Evolutionary conservation across 1,284 basidiomycete genomes (phyloP).

Genomic region (Salmacisia buchloeana): DNA sequence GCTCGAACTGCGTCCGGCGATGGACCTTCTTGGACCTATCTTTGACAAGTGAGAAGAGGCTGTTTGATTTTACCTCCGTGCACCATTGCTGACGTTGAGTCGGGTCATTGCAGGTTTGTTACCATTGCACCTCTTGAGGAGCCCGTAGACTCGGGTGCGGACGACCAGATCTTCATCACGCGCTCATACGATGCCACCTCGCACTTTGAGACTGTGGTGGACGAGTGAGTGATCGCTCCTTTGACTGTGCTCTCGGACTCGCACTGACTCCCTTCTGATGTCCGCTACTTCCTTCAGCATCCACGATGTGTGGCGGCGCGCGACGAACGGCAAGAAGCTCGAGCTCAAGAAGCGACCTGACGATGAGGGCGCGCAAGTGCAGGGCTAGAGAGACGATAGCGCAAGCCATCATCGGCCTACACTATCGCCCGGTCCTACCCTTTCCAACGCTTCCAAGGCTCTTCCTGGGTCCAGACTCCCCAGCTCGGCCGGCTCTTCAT

Average conservation of each 20-base stretch:
- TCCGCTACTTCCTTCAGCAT: slow-evolving; percentile 12
- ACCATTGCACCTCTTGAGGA: slow-evolving; percentile 81
- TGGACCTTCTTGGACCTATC: slow-evolving; percentile 86
- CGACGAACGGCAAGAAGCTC: slow-evolving; percentile 45
- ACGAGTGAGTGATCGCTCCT: slow-evolving; percentile 22
- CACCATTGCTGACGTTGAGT: slow-evolving; percentile 2
- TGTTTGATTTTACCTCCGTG: not conserved
- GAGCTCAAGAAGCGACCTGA: slow-evolving; percentile 47
- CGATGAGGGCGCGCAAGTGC: slow-evolving; percentile 46
- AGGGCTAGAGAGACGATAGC: too few relatives aligned
- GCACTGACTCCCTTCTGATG: not conserved
- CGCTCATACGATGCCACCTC: slow-evolving; percentile 97
- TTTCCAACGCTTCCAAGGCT: too few relatives aligned
- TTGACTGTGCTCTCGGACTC: not conserved
- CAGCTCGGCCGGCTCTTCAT: too few relatives aligned
- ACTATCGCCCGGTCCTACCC: too few relatives aligned
- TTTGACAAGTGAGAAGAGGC: slow-evolving; percentile 73
- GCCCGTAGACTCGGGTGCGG: slow-evolving; percentile 71
- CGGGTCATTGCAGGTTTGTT: slow-evolving; percentile 59
- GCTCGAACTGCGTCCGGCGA: slow-evolving; percentile 81
- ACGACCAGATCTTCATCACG: slow-evolving; percentile 91
- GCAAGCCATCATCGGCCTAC: too few relatives aligned
- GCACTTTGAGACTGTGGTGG: slow-evolving; percentile 83
- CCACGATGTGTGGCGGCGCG: slow-evolving; percentile 45
- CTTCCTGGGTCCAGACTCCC: too few relatives aligned